Base-by-base conservation (phyloP, 1,284 basidiomycete genomes). In the Austroboletus novae-zelandiae region DNA sequence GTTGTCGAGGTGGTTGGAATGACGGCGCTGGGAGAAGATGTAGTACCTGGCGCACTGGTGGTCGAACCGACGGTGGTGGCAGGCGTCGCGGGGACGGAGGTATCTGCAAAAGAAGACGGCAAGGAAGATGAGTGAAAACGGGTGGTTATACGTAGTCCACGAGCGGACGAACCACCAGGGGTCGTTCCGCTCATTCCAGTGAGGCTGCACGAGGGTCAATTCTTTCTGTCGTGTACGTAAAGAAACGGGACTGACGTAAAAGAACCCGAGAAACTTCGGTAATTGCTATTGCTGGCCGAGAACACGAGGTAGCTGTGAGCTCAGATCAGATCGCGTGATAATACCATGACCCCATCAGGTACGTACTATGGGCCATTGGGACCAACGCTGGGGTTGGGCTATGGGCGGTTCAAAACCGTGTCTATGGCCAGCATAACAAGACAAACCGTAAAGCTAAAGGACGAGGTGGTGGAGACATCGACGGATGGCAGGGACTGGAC, bases 301-400 rank as follows among this genome's bases (percentile, higher is more conserved):
- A 88, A 83, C 53, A 74, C 74, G 56, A 88, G 65, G 64, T 86
- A 87, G 57, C 66, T 61, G 27, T 47, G 30, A 36, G 30, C 1
- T 13, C 15, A 34, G 29, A 48, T 59, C 1, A 67, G 48, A 35
- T 15, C 17, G 40, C 30, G 20, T 41, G 2, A 14, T 27, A 5
- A 5, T 23, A 23, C 17, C 25, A 4, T 25, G 40, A 2, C 42
- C 11, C 25, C 9, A 10, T 1, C 4, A 2, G 5, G 20, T 37
- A 50, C 64, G 51, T 39, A 68, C 67, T 64, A 69, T 48, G 25
- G 31, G 34, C 67, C 64, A 14, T 64, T 32, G 17, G 47, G 5
- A 32, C 58, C 62, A 15, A 13, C 48, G 31, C 32, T 5, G 8
- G 66, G 50, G 35, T 55, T 20, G n/a, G 52, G 51, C 64, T 66